Evolutionary conservation across 495 filamentous ascomycete species (phyloP).

Genomic region (Cladorrhinum samala): DNA sequence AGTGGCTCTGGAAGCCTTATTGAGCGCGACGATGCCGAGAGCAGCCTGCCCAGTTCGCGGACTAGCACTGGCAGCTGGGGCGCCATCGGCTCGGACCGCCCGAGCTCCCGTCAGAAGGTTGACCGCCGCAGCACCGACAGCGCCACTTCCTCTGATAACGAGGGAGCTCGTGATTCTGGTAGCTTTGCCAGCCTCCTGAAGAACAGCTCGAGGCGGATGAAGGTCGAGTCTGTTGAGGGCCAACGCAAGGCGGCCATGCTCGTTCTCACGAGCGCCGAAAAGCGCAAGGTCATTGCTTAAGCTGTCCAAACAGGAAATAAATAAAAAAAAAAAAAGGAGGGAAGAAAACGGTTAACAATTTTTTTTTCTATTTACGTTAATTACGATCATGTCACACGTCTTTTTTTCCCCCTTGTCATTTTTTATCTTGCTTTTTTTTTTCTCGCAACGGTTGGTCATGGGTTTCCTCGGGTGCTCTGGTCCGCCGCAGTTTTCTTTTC

Average conservation of each 20-base stretch:
- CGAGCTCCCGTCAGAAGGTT: constrained; percentile 51
- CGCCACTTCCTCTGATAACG: constrained; percentile 48
- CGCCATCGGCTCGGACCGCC: constrained; percentile 79
- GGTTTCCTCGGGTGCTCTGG: constrained; percentile 8
- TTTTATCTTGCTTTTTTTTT: no score
- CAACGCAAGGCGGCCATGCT: constrained; percentile 79
- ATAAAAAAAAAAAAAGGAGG: not conserved
- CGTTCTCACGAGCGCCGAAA: constrained; percentile 82
- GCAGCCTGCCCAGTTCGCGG: constrained; percentile 70
- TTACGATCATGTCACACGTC: constrained; percentile 32
- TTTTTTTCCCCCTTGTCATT: constrained; percentile 16
- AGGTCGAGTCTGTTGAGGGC: constrained; percentile 46
- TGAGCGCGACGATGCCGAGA: constrained; percentile 59
- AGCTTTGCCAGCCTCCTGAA: constrained; percentile 57
- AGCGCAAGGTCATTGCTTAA: constrained; percentile 57
- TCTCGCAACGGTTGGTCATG: constrained; percentile 10
- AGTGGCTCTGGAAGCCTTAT: constrained; percentile 70
- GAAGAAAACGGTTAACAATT: constrained; percentile 12
- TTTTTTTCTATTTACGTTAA: constrained; percentile 26
- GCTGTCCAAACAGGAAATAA: not conserved
- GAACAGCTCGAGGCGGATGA: constrained; percentile 40
- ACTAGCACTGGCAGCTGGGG: constrained; percentile 62
- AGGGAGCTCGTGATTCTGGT: constrained; percentile 24
- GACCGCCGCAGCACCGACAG: constrained; percentile 57
- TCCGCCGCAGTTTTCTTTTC: no score